Percentiles rank a stretch among this genome's conserved stretches.
Evolutionary conservation across 805 yeast species (phyloP).

Genomic region (Hanseniaspora lachancei): DNA sequence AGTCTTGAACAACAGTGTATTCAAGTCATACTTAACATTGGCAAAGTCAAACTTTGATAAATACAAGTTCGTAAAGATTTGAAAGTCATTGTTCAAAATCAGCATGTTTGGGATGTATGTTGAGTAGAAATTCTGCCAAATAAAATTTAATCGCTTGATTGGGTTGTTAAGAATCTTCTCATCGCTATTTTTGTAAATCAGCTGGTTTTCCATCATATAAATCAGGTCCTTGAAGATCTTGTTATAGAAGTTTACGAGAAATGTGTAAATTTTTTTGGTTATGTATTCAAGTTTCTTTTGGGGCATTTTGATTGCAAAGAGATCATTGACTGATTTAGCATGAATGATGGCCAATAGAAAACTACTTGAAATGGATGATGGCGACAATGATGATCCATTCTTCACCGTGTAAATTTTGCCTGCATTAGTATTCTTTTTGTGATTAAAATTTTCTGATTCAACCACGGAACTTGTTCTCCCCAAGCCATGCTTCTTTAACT

Average conservation of each 20-base stretch:
- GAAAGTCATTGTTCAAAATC: constrained; percentile 49
- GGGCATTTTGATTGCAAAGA: background rate
- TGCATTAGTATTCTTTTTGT: background rate
- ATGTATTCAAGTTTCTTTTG: constrained; percentile 2
- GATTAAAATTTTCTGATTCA: background rate
- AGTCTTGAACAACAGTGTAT: constrained; percentile 31
- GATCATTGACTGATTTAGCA: background rate
- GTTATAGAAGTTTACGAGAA: constrained; percentile 1
- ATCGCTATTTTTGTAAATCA: constrained; percentile 25
- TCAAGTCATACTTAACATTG: constrained; percentile 21
- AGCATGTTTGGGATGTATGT: constrained; percentile 44
- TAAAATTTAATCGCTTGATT: constrained; percentile 28
- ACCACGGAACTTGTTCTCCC: background rate
- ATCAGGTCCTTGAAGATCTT: constrained; percentile 5
- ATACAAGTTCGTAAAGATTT: constrained; percentile 20
- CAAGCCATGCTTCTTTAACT: background rate
- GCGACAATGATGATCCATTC: background rate
- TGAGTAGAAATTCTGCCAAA: constrained; percentile 49
- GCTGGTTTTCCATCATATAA: constrained; percentile 29
- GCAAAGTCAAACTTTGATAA: constrained; percentile 21
- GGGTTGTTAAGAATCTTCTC: constrained; percentile 28
- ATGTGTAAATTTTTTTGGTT: background rate
- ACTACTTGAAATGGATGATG: background rate
- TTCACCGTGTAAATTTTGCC: background rate
- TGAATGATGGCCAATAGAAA: background rate